These are phyloP conservation scores for Vaccinium darrowii DNA, from an alignment of 148 eudicot species.

Conservation along the genomic window DNA sequence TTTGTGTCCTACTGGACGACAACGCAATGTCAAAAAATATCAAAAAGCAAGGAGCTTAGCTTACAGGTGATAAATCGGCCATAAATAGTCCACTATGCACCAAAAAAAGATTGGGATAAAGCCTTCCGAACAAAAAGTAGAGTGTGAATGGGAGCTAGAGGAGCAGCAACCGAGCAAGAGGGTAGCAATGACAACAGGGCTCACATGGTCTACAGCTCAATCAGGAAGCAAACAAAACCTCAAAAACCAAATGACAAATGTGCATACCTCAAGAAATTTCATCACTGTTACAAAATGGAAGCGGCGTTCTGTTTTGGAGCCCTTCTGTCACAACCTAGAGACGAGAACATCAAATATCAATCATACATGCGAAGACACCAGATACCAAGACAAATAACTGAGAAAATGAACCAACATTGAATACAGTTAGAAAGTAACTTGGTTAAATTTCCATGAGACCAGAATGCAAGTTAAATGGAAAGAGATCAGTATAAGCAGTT, in stretches of 20 bases:
- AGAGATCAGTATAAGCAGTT: background rate
- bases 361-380: background rate
- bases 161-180: background rate
- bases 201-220: background rate
- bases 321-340: constrained; percentile 6
- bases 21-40: background rate
- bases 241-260: background rate
- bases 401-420: background rate
- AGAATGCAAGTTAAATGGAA: background rate
- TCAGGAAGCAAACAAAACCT: background rate
- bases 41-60: constrained; percentile 1
- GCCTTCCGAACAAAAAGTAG: background rate
- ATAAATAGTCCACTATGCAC: background rate
- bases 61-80: background rate
- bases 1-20: background rate
- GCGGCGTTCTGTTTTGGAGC: background rate
- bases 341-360: background rate
- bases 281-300: background rate
- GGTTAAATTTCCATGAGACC: background rate
- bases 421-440: background rate
- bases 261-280: constrained; percentile 6
- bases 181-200: background rate
- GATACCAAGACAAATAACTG: background rate
- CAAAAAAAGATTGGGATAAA: background rate
- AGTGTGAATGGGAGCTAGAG: background rate